phyloP scores from a whole-genome alignment of 2,329 filamentous ascomycete species.

The Verticillium klebahnii region DNA sequence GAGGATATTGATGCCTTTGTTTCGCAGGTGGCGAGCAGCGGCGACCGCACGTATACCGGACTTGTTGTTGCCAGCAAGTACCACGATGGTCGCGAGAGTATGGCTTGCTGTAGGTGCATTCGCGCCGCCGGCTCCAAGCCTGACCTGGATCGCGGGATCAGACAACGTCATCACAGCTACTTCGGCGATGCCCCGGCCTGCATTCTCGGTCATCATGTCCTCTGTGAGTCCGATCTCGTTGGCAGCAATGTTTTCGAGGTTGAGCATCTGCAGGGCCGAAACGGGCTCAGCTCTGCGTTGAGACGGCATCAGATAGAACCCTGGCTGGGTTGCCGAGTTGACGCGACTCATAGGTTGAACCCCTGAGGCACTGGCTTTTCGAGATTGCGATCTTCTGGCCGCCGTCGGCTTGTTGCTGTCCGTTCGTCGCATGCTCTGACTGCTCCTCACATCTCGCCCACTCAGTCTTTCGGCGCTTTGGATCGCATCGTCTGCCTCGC shows the following conservation, averaged over 20 bases:
- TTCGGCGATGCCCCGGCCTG: constrained; percentile 82
- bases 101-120: constrained; percentile 20
- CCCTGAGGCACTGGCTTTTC: constrained; percentile 46
- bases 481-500: constrained; percentile 62
- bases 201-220: constrained; percentile 88
- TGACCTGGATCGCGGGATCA: constrained; percentile 56
- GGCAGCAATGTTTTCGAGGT: constrained; percentile 85
- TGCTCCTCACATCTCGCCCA: constrained; percentile 46
- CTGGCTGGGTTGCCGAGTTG: constrained; percentile 39
- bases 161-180: constrained; percentile 67
- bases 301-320: constrained; percentile 50
- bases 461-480: constrained; percentile 42
- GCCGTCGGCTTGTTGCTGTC: constrained; percentile 46
- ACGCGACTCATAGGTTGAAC: constrained; percentile 40
- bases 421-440: constrained; percentile 43
- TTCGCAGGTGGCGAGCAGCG: constrained; percentile 80
- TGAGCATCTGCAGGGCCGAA: constrained; percentile 79
- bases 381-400: constrained; percentile 48
- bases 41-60: constrained; percentile 80
- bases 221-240: constrained; percentile 83
- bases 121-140: constrained; percentile 33
- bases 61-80: constrained; percentile 94
- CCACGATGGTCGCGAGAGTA: constrained; percentile 47
- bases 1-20: constrained; percentile 75
- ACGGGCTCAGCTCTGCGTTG: constrained; percentile 57